Conservation (phyloP, 2,329 filamentous ascomycete species). For the Knufia petricola region DNA sequence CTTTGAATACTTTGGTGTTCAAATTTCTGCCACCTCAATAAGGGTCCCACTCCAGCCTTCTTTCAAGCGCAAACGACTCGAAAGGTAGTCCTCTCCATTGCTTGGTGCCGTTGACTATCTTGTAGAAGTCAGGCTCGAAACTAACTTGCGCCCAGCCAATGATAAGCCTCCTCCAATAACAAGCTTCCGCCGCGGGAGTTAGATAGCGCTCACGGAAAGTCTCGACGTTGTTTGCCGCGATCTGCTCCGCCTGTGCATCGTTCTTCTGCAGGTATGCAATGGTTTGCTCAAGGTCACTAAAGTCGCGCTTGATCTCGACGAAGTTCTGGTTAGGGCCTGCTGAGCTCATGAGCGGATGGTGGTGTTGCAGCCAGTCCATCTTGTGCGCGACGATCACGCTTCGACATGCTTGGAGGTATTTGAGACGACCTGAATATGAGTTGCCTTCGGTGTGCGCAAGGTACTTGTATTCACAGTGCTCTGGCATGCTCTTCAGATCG, state of each 20-base stretch:
- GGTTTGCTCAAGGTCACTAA: slow-evolving; percentile 44
- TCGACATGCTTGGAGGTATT: slow-evolving; percentile 44
- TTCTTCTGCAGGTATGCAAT: slow-evolving; percentile 37
- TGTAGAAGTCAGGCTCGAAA: slow-evolving; percentile 32
- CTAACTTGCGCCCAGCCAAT: slow-evolving; percentile 31
- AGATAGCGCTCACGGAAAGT: slow-evolving; percentile 45
- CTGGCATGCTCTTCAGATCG: slow-evolving; percentile 41
- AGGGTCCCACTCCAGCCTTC: slow-evolving; percentile 20
- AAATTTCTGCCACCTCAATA: slow-evolving; percentile 11
- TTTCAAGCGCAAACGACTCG: slow-evolving; percentile 33
- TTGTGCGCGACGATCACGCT: slow-evolving; percentile 42
- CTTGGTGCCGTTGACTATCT: slow-evolving; percentile 24
- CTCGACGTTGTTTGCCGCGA: slow-evolving; percentile 40
- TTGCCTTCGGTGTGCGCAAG: slow-evolving; percentile 45
- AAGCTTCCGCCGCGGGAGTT: slow-evolving; percentile 46
- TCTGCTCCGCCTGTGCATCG: slow-evolving; percentile 36
- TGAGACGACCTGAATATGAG: slow-evolving; percentile 45
- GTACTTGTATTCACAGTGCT: slow-evolving; percentile 47
- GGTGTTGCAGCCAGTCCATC: slow-evolving; percentile 41
- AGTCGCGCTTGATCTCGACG: slow-evolving; percentile 42
- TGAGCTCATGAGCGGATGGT: slow-evolving; percentile 37
- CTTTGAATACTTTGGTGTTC: no score
- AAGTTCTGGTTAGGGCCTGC: slow-evolving; percentile 42
- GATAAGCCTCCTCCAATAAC: slow-evolving; percentile 45
- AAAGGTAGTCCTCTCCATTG: slow-evolving; percentile 30